Base-by-base conservation (phyloP, 164 flowering plant species). In the Brasenia schreberi region DNA sequence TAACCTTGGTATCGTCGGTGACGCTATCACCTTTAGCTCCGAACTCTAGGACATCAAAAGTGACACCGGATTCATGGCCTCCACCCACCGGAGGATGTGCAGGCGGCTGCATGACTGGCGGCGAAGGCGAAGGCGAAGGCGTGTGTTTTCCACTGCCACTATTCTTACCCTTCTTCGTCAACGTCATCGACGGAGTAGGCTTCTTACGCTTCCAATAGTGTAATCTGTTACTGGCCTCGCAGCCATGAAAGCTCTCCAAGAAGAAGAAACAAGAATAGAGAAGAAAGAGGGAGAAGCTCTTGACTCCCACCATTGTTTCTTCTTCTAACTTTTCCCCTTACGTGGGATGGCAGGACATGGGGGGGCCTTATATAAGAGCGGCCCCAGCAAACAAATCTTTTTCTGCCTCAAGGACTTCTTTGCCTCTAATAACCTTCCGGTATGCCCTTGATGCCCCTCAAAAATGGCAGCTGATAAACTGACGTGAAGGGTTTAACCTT, bases 11-110 rank as follows among this genome's bases (percentile, higher is more conserved):
- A 74, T 94, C 97, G 85, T 94, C 99, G 53, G 96, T 68, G 69
- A 80, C 73, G 61, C 99, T 97, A 83, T 94, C 92, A 52, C 99
- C 99, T 68, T 67, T 86, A 44, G 99, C 97, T 66, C 95, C 96
- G 74, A 88, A 91, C 72, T 85, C 77, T 17, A 86, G 52, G 66
- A 94, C 98, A 70, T 84, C 69, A 62, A 80, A 87, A 6, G 63
- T 66, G 18, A 49, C 56, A 14, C 56, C 16, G 16, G 56, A 49
- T 9, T 49, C 56, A 14, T 6, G 56, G 56, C 56, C 56, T 9
- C 12, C 56, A 49, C 12, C 12, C 16, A 14, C 12, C 12, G 56
- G 56, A 49, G 56, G 16, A 14, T 49, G 14, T 49, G 10, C 56
- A 49, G 56, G 56, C 0, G 56, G 12, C 56, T 9, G 56, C 4